These are phyloP conservation scores for Ceratobasidium sp. DNA, from an alignment of 1,284 basidiomycete genomes.

Conservation along the genomic window DNA sequence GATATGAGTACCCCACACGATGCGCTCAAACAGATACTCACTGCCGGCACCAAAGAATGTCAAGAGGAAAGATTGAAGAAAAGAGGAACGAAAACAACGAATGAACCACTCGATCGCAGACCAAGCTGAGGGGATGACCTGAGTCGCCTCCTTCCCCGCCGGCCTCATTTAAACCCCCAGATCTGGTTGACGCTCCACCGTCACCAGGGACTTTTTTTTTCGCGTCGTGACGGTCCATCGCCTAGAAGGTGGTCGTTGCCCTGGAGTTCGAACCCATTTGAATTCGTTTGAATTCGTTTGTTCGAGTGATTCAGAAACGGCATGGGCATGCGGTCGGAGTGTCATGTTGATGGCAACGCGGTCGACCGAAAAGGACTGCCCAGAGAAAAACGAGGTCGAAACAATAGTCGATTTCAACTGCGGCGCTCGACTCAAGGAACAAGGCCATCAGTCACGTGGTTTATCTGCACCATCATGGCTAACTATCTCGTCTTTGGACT, in stretches of 20 bases:
- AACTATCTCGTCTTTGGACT: constrained; percentile 44
- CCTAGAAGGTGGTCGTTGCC: background rate
- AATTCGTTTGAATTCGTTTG: too few species aligned
- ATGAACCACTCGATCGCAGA: constrained; percentile 39
- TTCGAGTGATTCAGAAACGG: constrained; percentile 5
- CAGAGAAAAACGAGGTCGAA: background rate
- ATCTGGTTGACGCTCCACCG: constrained; percentile 9
- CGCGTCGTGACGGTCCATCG: background rate
- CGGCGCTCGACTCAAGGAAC: too few species aligned
- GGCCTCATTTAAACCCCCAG: background rate
- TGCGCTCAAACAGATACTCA: background rate
- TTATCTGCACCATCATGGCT: constrained; percentile 7
- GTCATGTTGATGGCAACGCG: background rate
- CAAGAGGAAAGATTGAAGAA: background rate
- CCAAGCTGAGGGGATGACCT: constrained; percentile 37
- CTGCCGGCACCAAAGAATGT: constrained; percentile 43
- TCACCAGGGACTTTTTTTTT: constrained; percentile 27
- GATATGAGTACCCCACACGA: background rate
- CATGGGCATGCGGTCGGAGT: background rate
- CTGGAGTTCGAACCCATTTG: background rate
- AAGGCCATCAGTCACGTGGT: constrained; percentile 1
- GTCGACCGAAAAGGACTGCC: background rate
- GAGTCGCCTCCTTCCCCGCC: background rate
- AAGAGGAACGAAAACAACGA: constrained; percentile 26
- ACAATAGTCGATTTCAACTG: background rate